Conservation (phyloP, 805 yeast genomes). For the Metschnikowia amazonensis region DNA sequence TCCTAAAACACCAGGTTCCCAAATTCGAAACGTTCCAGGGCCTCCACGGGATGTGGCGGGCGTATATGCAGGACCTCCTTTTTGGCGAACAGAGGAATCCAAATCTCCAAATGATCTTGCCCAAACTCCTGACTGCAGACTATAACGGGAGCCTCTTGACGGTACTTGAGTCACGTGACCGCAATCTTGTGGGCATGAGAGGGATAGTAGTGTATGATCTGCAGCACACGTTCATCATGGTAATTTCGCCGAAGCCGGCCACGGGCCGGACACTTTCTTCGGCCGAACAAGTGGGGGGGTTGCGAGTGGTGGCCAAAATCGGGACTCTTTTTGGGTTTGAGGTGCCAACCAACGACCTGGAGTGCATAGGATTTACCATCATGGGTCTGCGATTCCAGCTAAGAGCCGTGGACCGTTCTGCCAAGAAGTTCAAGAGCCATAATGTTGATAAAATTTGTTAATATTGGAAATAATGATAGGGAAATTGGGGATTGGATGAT, state of each 20-base stretch:
- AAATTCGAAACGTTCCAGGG: constrained; percentile 49
- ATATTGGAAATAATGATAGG: too few species aligned
- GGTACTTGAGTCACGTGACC: constrained; percentile 56
- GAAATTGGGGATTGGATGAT: too few species aligned
- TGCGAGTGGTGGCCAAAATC: constrained; percentile 62
- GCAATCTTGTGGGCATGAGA: constrained; percentile 51
- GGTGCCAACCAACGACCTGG: constrained; percentile 32
- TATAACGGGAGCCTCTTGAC: constrained; percentile 69
- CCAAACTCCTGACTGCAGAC: constrained; percentile 71
- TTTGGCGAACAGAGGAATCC: constrained; percentile 31
- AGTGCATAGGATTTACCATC: constrained; percentile 53
- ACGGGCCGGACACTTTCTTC: constrained; percentile 19
- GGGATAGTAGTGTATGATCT: constrained; percentile 89
- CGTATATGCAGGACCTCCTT: constrained; percentile 58
- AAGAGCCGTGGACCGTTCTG: constrained; percentile 76
- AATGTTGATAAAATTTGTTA: constrained; percentile 48
- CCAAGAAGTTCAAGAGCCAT: constrained; percentile 79
- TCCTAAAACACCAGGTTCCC: constrained; percentile 31
- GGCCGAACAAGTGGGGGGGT: constrained; percentile 51
- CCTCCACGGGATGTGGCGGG: constrained; percentile 69
- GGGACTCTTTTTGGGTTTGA: constrained; percentile 60
- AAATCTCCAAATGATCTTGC: constrained; percentile 33
- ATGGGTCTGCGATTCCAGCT: constrained; percentile 77
- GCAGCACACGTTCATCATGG: constrained; percentile 64
- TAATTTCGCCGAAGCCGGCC: constrained; percentile 43